Conservation (phyloP, 768 basidiomycete genomes). For the Russula sp. region DNA sequence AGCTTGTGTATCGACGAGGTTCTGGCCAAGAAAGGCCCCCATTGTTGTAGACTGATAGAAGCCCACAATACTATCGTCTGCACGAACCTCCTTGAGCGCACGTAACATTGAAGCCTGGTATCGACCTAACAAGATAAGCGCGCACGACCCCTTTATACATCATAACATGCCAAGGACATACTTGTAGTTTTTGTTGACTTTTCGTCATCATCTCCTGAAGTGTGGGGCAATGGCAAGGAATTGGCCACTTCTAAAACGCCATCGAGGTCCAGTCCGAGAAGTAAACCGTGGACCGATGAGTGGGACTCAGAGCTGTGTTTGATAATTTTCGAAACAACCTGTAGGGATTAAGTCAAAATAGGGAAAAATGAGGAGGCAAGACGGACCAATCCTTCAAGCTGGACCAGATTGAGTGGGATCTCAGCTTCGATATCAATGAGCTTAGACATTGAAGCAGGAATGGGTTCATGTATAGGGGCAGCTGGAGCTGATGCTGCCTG, state of each 20-base stretch:
- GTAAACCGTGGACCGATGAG: constrained; percentile 72
- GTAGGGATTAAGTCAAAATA: constrained; percentile 10
- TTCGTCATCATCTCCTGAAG: constrained; percentile 69
- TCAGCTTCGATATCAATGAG: constrained; percentile 91
- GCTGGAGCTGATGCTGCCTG: constrained; percentile 52
- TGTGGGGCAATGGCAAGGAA: constrained; percentile 76
- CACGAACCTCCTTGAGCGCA: constrained; percentile 83
- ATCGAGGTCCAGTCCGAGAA: constrained; percentile 89
- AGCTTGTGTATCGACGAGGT: constrained; percentile 73
- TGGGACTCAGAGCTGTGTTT: constrained; percentile 83
- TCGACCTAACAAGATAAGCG: constrained; percentile 40
- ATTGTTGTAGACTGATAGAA: constrained; percentile 88
- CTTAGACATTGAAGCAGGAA: constrained; percentile 89
- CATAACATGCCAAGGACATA: constrained; percentile 31
- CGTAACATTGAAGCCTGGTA: constrained; percentile 83
- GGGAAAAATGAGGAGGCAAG: background rate
- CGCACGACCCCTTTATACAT: background rate
- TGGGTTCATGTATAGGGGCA: constrained; percentile 71
- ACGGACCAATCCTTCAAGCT: constrained; percentile 81
- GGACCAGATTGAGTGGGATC: constrained; percentile 70
- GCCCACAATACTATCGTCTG: constrained; percentile 87
- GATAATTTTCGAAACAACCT: constrained; percentile 91
- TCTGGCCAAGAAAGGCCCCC: constrained; percentile 80
- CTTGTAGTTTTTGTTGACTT: constrained; percentile 71
- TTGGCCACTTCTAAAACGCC: constrained; percentile 87